Base-by-base conservation (phyloP, 257 asterid genomes). In the Lycium ferocissimum region DNA sequence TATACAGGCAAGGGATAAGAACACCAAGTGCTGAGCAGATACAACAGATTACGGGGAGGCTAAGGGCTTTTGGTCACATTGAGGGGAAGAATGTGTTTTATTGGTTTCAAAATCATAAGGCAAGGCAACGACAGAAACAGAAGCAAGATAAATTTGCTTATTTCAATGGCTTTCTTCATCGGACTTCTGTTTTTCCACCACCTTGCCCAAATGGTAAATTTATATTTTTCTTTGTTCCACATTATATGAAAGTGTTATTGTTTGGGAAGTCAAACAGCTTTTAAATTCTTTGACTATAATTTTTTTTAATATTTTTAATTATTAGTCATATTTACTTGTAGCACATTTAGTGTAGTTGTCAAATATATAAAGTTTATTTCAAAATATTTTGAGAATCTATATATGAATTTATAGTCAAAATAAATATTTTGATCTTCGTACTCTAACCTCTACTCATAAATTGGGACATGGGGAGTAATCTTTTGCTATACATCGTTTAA, bases 21-120 rank as follows among this genome's bases (percentile, higher is more conserved):
- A 95, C 99, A 6, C 99, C 99, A 5, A 92, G 85, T 69, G 97
- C 98, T 3, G 95, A 95, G 3, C 96, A 95, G 83, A 95, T 95
- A 40, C 97, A 95, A 51, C 93, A 92, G 86, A 94, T 95, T 7
- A 93, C 97, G 7, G 53, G 49, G 8, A 82, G 93, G 86, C 89
- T 95, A 1, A 86, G 89, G 82, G 93, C 90, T 8, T 93, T 86
- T 80, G 99, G 98, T 4, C 97, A 92, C 85, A 92, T 95, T 12
- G 99, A 95, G 71, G 98, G 98, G 43, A 93, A 95, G 83, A 95
- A 95, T 81, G 99, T 95, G 22, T 95, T 95, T 59, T 95, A 95
- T 69, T 95, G 98, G 98, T 95, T 95, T 81, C 99, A 95, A 83
- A 94, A 95, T 54, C 99, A 95, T 22, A 95, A 95, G 88, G 97